A percentile compares a stretch with the other conserved stretches of the same genome.
phyloP scores from a whole-genome alignment of 495 filamentous ascomycete species.

The Xylaria palmicola region DNA sequence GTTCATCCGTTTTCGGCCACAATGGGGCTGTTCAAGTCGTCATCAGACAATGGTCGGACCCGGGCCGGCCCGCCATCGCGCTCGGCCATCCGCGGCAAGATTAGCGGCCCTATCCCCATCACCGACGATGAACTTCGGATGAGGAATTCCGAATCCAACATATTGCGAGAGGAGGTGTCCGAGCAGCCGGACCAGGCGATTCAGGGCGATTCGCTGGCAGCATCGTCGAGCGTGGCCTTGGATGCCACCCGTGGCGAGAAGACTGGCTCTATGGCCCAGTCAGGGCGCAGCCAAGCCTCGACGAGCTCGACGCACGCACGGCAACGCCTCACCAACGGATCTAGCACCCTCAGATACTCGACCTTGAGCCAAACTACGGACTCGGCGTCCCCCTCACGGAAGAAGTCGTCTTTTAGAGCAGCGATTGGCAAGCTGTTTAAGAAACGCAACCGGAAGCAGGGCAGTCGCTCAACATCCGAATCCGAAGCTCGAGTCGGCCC shows the following conservation, averaged over 20 bases:
- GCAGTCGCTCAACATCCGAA: slow-evolving; percentile 20
- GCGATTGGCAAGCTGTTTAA: slow-evolving; percentile 53
- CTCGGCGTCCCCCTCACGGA: slow-evolving; percentile 41
- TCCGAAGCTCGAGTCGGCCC: slow-evolving; percentile 20
- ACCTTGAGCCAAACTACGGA: slow-evolving; percentile 37
- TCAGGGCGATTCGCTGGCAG: slow-evolving; percentile 41
- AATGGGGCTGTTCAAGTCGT: slow-evolving; percentile 40
- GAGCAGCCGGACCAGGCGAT: slow-evolving; percentile 18
- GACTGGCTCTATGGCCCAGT: slow-evolving; percentile 26
- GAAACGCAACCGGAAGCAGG: slow-evolving; percentile 43
- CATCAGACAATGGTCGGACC: slow-evolving; percentile 38
- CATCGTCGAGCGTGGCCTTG: slow-evolving; percentile 34
- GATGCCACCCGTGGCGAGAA: slow-evolving; percentile 26
- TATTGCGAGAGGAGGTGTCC: slow-evolving; percentile 22
- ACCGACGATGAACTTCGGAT: slow-evolving; percentile 51
- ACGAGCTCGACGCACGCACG: slow-evolving; percentile 19
- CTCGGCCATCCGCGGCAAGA: slow-evolving; percentile 47
- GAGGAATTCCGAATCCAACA: slow-evolving; percentile 36
- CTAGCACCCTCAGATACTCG: slow-evolving; percentile 40
- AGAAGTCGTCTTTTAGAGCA: slow-evolving; percentile 49
- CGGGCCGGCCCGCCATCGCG: slow-evolving; percentile 34
- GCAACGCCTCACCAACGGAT: slow-evolving; percentile 37
- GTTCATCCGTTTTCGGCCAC: slow-evolving; percentile 11
- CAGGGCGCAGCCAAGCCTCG: slow-evolving; percentile 29
- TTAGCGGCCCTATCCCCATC: slow-evolving; percentile 52